These are phyloP conservation scores for Leccinum longicurvipes DNA, from an alignment of 768 basidiomycete species.

Conservation along the genomic window DNA sequence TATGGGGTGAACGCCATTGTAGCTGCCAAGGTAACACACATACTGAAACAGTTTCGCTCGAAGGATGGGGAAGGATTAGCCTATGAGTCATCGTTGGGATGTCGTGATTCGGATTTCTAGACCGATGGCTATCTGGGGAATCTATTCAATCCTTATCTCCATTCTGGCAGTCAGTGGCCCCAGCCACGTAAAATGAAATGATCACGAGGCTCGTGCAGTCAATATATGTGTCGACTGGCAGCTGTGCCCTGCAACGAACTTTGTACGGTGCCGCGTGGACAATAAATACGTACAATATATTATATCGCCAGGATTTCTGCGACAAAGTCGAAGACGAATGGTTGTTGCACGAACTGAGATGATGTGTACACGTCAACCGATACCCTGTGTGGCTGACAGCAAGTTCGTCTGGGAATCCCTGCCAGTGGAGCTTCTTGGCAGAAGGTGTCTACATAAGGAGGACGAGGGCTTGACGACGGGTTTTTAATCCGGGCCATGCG, in stretches of 20 bases:
- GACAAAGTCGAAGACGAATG: conserved; percentile 7
- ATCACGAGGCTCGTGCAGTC: background rate
- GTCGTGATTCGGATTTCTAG: background rate
- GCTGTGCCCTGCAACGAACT: too few species aligned
- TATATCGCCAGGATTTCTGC: background rate
- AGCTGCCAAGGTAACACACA: background rate
- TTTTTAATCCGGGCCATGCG: background rate
- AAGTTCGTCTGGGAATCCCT: background rate
- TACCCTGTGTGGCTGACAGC: conserved; percentile 12
- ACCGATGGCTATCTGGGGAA: background rate
- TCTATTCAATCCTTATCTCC: background rate
- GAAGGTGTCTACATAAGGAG: background rate
- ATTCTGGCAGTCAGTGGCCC: background rate
- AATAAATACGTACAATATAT: conserved; percentile 5
- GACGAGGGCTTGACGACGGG: background rate
- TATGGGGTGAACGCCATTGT: background rate
- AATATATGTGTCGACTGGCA: background rate
- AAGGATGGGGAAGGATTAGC: background rate
- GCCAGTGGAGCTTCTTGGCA: background rate
- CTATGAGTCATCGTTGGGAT: background rate
- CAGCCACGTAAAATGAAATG: background rate
- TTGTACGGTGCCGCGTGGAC: background rate
- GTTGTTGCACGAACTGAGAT: background rate
- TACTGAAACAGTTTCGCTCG: background rate
- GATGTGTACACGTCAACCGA: background rate